Evolutionary conservation across 1,284 basidiomycete species (phyloP).

Genomic region (Pascua guehoae): DNA sequence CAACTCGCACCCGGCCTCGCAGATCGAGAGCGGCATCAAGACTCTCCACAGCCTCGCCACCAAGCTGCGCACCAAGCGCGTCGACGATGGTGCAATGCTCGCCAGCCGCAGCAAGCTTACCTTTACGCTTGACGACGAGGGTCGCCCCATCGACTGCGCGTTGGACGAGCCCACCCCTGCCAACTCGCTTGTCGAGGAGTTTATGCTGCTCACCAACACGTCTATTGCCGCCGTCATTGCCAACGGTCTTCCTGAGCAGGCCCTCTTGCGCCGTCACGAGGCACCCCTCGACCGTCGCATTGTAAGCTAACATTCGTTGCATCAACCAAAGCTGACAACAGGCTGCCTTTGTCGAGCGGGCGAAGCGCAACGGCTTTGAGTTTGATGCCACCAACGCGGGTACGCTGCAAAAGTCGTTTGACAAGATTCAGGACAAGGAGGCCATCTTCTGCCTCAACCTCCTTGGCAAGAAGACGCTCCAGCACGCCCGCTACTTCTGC

Average conservation of each 20-base stretch:
- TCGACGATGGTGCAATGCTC: slow-evolving; percentile 75
- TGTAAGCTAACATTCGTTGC: no score
- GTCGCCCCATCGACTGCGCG: slow-evolving; percentile 76
- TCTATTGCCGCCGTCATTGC: slow-evolving; percentile 90
- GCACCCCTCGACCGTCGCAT: slow-evolving; percentile 78
- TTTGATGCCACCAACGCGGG: slow-evolving; percentile 78
- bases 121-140: slow-evolving; percentile 77
- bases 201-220: slow-evolving; percentile 90
- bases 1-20: slow-evolving; percentile 58
- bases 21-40: slow-evolving; percentile 72
- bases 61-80: slow-evolving; percentile 69
- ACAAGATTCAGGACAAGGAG: slow-evolving; percentile 66
- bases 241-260: slow-evolving; percentile 88
- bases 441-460: slow-evolving; percentile 72
- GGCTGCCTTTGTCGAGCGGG: slow-evolving; percentile 73
- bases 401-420: slow-evolving; percentile 77
- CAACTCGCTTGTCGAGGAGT: slow-evolving; percentile 85
- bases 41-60: slow-evolving; percentile 62
- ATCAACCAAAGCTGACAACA: slow-evolving; percentile 41
- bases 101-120: slow-evolving; percentile 68
- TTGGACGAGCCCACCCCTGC: slow-evolving; percentile 66
- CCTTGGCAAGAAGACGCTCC: slow-evolving; percentile 82
- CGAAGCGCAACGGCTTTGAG: slow-evolving; percentile 74
- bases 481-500: slow-evolving; percentile 93
- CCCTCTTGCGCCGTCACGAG: slow-evolving; percentile 90